phyloP scores from a whole-genome alignment of 1,284 basidiomycete genomes.

The Peniophora sp. region DNA sequence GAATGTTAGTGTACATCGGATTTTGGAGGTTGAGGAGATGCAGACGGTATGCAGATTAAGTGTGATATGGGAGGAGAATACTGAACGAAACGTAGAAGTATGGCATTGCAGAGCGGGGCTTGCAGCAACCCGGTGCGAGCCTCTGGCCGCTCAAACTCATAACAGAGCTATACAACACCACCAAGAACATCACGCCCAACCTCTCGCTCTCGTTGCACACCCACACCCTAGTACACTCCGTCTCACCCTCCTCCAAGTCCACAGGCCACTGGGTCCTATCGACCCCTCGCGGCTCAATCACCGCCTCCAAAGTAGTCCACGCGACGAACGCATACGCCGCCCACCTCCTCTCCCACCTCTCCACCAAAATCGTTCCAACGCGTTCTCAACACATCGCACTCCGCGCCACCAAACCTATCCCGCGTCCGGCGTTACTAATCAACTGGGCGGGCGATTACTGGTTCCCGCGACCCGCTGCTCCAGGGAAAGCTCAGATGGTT shows the following conservation, averaged over 20 bases:
- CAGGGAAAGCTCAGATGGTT: constrained; percentile 37
- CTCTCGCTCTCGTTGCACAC: constrained; percentile 56
- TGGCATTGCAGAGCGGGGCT: constrained; percentile 45
- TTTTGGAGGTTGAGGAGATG: constrained; percentile 42
- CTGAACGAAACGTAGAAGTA: constrained; percentile 32
- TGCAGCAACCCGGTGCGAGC: constrained; percentile 50
- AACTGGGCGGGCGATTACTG: constrained; percentile 66
- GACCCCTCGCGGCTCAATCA: constrained; percentile 53
- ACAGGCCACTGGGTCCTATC: constrained; percentile 38
- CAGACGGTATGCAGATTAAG: constrained; percentile 26
- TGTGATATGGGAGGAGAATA: neutral
- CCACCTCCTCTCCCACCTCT: constrained; percentile 53
- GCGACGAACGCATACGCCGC: constrained; percentile 76
- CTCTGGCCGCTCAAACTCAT: constrained; percentile 76
- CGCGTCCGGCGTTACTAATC: constrained; percentile 19
- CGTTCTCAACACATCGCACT: constrained; percentile 68
- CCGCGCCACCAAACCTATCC: constrained; percentile 30
- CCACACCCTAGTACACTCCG: constrained; percentile 51
- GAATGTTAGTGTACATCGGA: constrained; percentile 34
- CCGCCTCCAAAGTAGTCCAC: constrained; percentile 60
- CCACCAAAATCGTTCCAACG: constrained; percentile 55
- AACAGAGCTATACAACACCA: constrained; percentile 48
- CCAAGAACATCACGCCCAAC: constrained; percentile 21
- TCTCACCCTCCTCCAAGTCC: constrained; percentile 20
- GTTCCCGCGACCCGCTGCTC: constrained; percentile 57